phyloP scores from a whole-genome alignment of 305 asterid genomes.

The Fraxinus nigra region DNA sequence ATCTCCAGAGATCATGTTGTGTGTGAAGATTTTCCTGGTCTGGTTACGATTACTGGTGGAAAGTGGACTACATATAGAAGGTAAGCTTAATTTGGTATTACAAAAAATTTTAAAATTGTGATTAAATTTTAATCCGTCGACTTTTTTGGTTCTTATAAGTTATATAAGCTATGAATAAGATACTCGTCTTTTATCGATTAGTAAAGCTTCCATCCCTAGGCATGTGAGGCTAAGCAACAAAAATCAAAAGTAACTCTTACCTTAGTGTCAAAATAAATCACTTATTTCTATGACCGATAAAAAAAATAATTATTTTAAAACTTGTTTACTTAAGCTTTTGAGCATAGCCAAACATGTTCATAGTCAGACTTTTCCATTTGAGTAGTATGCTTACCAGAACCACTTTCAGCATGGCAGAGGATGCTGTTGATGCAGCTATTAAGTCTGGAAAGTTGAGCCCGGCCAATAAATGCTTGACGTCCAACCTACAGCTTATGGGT shows the following conservation, averaged over 20 bases:
- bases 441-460: slow-evolving; percentile 80
- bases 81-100: slow-evolving; percentile 32
- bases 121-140: not conserved
- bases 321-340: not conserved
- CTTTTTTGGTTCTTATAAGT: not conserved
- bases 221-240: not conserved
- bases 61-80: slow-evolving; percentile 99
- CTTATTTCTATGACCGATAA: not conserved
- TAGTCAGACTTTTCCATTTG: not conserved
- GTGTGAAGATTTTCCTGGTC: slow-evolving; percentile 85
- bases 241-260: not conserved
- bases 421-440: slow-evolving; percentile 87
- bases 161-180: not conserved
- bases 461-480: slow-evolving; percentile 59
- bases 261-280: not conserved
- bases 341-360: not conserved
- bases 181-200: not conserved
- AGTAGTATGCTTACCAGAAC: slow-evolving; percentile 24
- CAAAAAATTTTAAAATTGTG: not conserved
- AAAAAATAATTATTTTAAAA: not conserved
- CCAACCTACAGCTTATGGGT: slow-evolving; percentile 69
- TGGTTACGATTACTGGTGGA: slow-evolving; percentile 96
- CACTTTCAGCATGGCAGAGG: slow-evolving; percentile 94
- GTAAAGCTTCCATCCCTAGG: not conserved
- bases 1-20: slow-evolving; percentile 94